Percentiles rank a stretch among this genome's conserved stretches.
These are phyloP conservation scores for Inonotus obliquus DNA, from an alignment of 1,284 basidiomycete genomes.

Conservation along the genomic window DNA sequence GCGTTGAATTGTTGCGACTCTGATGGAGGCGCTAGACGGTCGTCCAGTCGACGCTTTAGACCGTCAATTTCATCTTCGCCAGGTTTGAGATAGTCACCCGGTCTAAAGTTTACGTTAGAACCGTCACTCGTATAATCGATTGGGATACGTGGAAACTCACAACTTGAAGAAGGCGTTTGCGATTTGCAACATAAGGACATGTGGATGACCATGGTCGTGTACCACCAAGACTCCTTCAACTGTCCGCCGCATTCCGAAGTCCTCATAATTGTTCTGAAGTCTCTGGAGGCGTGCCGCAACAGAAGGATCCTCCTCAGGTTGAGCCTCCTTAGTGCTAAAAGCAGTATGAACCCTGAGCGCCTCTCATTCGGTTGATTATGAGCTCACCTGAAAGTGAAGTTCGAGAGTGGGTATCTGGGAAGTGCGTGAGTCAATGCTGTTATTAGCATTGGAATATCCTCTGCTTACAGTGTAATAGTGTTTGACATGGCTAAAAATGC, in stretches of 20 bases:
- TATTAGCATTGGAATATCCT: neutral
- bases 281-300: conserved; percentile 86
- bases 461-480: conserved; percentile 66
- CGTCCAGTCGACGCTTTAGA: conserved; percentile 82
- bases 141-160: conserved; percentile 43
- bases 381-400: conserved; percentile 76
- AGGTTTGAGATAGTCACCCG: conserved; percentile 97
- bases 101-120: conserved; percentile 45
- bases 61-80: conserved; percentile 92
- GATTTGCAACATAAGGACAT: conserved; percentile 96
- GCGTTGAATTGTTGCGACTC: conserved; percentile 63
- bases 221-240: conserved; percentile 97
- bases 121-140: neutral
- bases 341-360: neutral
- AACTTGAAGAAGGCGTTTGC: conserved; percentile 99
- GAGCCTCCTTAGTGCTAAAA: conserved; percentile 82
- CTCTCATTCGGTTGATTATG: neutral
- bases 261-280: conserved; percentile 94
- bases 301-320: conserved; percentile 95
- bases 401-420: conserved; percentile 74
- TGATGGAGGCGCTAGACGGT: conserved; percentile 77
- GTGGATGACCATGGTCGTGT: conserved; percentile 91
- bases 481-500: conserved; percentile 52
- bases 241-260: conserved; percentile 90
- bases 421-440: neutral